phyloP scores from a whole-genome alignment of 176 grass and related monocot genomes.

The Avena eriantha region DNA sequence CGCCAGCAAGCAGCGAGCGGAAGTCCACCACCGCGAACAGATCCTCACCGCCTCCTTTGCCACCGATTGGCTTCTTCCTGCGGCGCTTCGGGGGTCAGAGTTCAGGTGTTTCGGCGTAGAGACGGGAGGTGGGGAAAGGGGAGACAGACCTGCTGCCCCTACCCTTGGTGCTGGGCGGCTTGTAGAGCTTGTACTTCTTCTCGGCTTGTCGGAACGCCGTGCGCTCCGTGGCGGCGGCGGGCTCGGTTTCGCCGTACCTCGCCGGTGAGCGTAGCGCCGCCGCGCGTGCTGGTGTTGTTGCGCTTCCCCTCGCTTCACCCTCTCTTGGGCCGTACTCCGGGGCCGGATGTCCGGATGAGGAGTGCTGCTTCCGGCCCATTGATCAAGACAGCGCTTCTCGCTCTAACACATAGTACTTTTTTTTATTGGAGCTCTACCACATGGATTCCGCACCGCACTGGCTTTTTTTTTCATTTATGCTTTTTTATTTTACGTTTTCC shows the following conservation, averaged over 20 bases:
- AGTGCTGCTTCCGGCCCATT: not conserved
- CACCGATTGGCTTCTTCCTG: not conserved
- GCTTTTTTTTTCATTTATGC: no score
- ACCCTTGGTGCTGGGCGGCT: slow-evolving; percentile 56
- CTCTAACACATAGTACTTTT: no score
- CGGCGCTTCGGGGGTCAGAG: not conserved
- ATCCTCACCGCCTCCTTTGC: not conserved
- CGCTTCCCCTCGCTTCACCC: not conserved
- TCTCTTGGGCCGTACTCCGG: not conserved
- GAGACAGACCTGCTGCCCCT: slow-evolving; percentile 39
- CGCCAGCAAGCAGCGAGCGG: slow-evolving; percentile 40
- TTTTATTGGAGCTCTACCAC: no score
- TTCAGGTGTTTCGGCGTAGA: not conserved
- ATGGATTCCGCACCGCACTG: no score
- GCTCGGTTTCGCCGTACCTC: slow-evolving; percentile 60
- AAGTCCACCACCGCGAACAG: slow-evolving; percentile 68
- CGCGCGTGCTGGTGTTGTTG: not conserved
- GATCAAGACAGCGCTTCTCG: no score
- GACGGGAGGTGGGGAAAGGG: not conserved
- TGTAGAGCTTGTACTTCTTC: slow-evolving; percentile 93
- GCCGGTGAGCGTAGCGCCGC: slow-evolving; percentile 9
- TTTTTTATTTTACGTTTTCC: no score
- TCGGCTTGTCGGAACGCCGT: slow-evolving; percentile 77
- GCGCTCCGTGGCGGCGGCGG: slow-evolving; percentile 52
- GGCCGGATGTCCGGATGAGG: not conserved